Conservation (phyloP, 768 basidiomycete genomes). For the Collybia sordida region DNA sequence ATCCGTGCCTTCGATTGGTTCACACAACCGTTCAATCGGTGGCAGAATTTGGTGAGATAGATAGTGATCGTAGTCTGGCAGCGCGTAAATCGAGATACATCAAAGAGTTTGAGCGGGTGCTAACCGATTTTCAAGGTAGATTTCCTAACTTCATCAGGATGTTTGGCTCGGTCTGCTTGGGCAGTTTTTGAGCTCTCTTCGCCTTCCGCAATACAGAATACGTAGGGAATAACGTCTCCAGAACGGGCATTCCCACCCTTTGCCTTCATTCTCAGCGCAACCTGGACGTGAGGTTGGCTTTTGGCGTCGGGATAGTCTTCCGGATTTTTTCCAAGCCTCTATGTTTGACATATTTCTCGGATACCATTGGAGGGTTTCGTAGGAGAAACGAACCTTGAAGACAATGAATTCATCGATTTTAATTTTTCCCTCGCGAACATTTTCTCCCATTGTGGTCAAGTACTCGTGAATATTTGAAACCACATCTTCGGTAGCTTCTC, state of each 20-base stretch:
- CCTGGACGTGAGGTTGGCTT: constrained; percentile 94
- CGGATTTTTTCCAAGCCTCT: constrained; percentile 96
- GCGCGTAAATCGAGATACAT: constrained; percentile 7
- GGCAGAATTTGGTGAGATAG: constrained; percentile 90
- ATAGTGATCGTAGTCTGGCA: constrained; percentile 87
- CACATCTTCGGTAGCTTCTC: constrained; percentile 85
- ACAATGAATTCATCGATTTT: constrained; percentile 94
- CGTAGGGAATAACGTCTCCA: constrained; percentile 95
- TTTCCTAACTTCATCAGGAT: constrained; percentile 88
- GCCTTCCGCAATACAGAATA: constrained; percentile 84
- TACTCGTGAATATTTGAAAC: constrained; percentile 94
- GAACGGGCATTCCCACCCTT: constrained; percentile 76
- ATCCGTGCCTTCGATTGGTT: constrained; percentile 95
- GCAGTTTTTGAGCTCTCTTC: constrained; percentile 68
- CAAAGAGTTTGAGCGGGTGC: constrained; percentile 6
- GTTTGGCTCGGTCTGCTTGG: constrained; percentile 88
- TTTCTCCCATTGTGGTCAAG: constrained; percentile 70
- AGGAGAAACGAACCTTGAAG: constrained; percentile 67
- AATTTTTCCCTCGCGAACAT: constrained; percentile 74
- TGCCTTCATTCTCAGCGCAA: constrained; percentile 86
- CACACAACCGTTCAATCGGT: constrained; percentile 92
- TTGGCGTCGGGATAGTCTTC: constrained; percentile 97
- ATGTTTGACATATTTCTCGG: background rate
- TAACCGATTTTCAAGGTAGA: constrained; percentile 74
- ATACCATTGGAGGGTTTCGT: background rate